Evolutionary conservation across 2,329 filamentous ascomycete species (phyloP), one percentile per base, ranked within the genome.

Genomic region (Alternaria novae-zelandiae): DNA sequence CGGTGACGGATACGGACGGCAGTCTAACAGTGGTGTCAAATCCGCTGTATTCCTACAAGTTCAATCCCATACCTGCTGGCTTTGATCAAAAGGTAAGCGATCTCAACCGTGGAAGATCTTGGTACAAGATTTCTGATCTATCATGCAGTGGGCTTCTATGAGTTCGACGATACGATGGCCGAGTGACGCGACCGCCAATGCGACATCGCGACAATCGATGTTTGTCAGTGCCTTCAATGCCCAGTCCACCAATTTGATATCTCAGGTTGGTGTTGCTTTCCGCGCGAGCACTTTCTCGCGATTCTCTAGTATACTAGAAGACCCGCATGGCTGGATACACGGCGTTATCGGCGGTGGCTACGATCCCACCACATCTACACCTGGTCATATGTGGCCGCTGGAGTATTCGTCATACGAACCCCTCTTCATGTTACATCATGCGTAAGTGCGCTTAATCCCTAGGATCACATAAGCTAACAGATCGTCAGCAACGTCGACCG

Each of bases 351-450:
- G 73, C 3, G 71, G 71, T 2, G 70, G 70, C 12, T 74, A 65
- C 43, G 32, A 55, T 3, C 57, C 57, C 12, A 25, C 59, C 11
- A 59, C 61, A 4, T 46, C 55, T 6, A 30, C 41, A 11, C 25
- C 85, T 36, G 90, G 91, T 2, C 90, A 93, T 70, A 91, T 95
- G 89, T 88, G 88, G 51, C 90, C 89, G 70, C 86, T 93, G 13
- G 72, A 78, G 11, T 90, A 91, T 70, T 92, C 92, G 3, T 87
- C 91, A 0, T 96, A 93, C 73, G 93, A 96, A 70, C 92, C 93
- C 0, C 81, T 93, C 13, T 80, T 80, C 57, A 75, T 73, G 75
- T 67, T 80, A 3, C 76, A 79, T 57, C 78, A 80, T 71, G 71
- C 78, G 82, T 83, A 67, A 63, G 80, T 70, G 13, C n/a, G 8